These are phyloP conservation scores for Chrysochromulina tobinii DNA, from an alignment of 78 protist genomes.

Conservation along the genomic window DNA sequence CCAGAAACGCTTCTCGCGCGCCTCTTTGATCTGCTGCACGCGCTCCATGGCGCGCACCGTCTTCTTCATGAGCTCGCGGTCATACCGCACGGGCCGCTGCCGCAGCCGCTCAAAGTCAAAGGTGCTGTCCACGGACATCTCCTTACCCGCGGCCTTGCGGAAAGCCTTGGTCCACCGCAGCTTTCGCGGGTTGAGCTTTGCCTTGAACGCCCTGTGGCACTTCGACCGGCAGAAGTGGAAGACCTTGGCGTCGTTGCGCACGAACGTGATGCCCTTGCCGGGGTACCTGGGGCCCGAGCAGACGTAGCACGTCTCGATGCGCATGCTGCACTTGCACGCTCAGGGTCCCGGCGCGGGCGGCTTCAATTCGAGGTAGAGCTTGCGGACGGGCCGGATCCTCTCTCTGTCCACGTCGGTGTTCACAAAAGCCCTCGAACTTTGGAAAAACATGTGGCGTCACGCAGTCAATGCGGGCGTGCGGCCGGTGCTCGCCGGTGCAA, in stretches of 20 bases:
- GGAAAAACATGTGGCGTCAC: too few relatives aligned
- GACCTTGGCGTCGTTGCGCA: conserved; percentile 94
- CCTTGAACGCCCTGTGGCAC: conserved; percentile 92
- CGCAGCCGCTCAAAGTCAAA: conserved; percentile 95
- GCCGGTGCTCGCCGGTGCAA: too few relatives aligned
- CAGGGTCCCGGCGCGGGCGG: too few relatives aligned
- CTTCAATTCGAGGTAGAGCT: too few relatives aligned
- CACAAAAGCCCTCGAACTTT: too few relatives aligned
- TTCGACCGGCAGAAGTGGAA: conserved; percentile 95
- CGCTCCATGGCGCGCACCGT: conserved; percentile 83
- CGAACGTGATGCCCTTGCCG: conserved; percentile 96
- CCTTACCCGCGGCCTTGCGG: conserved; percentile 92
- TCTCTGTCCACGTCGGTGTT: too few relatives aligned
- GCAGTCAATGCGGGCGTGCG: too few relatives aligned
- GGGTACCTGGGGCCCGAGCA: conserved; percentile 95
- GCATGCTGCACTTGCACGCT: conserved; percentile 18
- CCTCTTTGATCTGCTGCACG: conserved; percentile 64
- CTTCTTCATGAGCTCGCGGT: conserved; percentile 82
- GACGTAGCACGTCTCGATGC: conserved; percentile 85
- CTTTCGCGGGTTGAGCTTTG: conserved; percentile 97
- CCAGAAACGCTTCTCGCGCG: conserved; percentile 72
- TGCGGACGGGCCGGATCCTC: too few relatives aligned
- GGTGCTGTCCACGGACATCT: conserved; percentile 86
- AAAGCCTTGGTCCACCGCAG: conserved; percentile 99
- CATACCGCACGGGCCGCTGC: conserved; percentile 91